Evolutionary conservation across 192 early-diverging fungal species (phyloP), one percentile per base, ranked within the genome.

Genomic region (Chytriomyces confervae): DNA sequence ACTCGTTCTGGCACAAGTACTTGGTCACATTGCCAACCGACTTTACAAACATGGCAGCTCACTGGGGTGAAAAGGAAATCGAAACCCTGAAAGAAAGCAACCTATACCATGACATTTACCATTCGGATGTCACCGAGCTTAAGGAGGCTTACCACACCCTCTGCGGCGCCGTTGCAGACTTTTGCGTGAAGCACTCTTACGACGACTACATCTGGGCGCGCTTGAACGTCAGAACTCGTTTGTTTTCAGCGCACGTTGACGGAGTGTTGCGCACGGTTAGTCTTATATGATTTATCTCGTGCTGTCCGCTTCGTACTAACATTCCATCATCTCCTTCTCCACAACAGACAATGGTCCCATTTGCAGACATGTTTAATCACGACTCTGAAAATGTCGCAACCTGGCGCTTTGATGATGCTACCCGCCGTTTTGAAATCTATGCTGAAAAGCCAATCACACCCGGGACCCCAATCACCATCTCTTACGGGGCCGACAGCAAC

Each of bases 361-460:
- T n/a, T 20, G 53, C 53, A 13, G 53, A 57, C 53, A 57, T 57
- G 53, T 57, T 57, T 20, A 57, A 57, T 57, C 53, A 57, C 53
- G 53, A 57, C 13, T 57, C 13, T 57, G 53, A 57, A 13, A 57
- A 57, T 57, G 53, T 57, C 16, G 53, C 53, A 20, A 57, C 16
- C 53, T 57, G 53, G 53, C 53, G 53, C 53, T 57, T 57, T 20
- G 53, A 57, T 57, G 53, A 57, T 57, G 53, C 53, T 57, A 57
- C 53, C 53, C 13, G 53, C 13, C 53, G 53, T 20, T 57, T 57
- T 20, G 16, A 57, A 57, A 57, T 57, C 20, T 57, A 57, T 2
- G 53, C 53, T 57, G 53, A n/a, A n/a, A 57, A 57, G 53, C 53
- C 53, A 13, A 57, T 57, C 53, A 20, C 53, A 13, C 53, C 53